Conservation (phyloP, 768 basidiomycete genomes). For the Tulasnella sp. region DNA sequence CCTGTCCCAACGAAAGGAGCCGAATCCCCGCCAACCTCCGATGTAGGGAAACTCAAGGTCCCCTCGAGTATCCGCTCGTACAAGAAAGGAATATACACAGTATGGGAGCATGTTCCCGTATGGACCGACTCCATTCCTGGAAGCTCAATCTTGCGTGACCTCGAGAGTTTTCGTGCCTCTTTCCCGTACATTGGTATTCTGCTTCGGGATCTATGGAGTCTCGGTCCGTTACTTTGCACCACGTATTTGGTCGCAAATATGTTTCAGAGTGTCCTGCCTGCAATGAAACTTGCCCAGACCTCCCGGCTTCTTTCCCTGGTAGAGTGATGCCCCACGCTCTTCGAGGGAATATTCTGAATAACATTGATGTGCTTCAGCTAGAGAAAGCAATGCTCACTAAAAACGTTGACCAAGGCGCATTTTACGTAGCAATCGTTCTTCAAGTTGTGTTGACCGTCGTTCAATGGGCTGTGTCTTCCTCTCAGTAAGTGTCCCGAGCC, state of each 20-base stretch:
- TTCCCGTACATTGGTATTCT: conserved; percentile 3
- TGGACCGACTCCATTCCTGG: conserved; percentile 31
- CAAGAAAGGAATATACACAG: conserved; percentile 25
- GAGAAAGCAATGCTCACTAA: conserved; percentile 13
- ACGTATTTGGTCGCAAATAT: neutral
- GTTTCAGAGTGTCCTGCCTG: neutral
- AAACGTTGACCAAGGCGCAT: neutral
- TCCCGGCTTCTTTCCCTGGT: conserved; percentile 19
- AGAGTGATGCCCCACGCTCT: too few relatives aligned
- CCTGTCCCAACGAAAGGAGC: neutral
- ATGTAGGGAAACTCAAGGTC: neutral
- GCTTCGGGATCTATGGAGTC: conserved; percentile 20
- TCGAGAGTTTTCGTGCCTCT: conserved; percentile 9
- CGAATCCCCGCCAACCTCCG: neutral
- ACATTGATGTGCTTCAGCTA: neutral
- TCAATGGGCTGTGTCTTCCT: neutral
- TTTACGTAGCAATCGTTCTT: conserved; percentile 4
- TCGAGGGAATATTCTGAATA: neutral
- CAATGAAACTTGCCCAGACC: conserved; percentile 20
- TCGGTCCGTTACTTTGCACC: conserved; percentile 21
- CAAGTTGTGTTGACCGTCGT: conserved; percentile 2
- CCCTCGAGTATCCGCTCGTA: conserved; percentile 13
- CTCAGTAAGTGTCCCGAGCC: conserved; percentile 9
- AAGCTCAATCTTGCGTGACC: neutral
- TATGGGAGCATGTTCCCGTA: conserved; percentile 15